Evolutionary conservation across 1,284 basidiomycete genomes (phyloP).

Genomic region (Stygiomarasmius scandens): DNA sequence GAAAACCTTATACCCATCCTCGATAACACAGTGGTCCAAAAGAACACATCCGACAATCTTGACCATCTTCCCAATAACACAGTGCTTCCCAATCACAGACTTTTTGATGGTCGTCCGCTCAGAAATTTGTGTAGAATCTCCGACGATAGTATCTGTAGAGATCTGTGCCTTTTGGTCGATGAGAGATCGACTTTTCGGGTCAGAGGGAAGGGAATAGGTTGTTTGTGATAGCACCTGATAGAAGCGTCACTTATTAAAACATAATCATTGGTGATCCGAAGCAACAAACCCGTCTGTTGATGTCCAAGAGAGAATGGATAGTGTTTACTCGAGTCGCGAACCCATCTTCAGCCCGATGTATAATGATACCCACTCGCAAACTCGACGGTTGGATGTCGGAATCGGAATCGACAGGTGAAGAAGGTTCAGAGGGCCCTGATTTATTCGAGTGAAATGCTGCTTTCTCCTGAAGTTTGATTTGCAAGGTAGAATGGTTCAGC

Average conservation of each 20-base stretch:
- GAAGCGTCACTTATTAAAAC: conserved; percentile 4
- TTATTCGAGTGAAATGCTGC: not conserved
- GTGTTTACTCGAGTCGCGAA: conserved; percentile 82
- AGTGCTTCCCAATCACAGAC: conserved; percentile 87
- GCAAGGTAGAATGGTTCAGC: conserved; percentile 61
- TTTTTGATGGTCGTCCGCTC: conserved; percentile 89
- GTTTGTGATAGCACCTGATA: conserved; percentile 54
- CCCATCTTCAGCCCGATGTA: conserved; percentile 56
- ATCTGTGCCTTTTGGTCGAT: conserved; percentile 85
- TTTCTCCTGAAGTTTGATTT: conserved; percentile 23
- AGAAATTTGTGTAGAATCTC: conserved; percentile 79
- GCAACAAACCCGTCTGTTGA: conserved; percentile 71
- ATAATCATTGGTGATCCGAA: conserved; percentile 8
- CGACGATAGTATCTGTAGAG: conserved; percentile 84
- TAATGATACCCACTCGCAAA: conserved; percentile 62
- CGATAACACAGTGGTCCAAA: conserved; percentile 88
- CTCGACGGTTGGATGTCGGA: conserved; percentile 40
- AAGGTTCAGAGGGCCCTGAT: conserved; percentile 26
- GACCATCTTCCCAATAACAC: conserved; percentile 84
- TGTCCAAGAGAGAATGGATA: conserved; percentile 80
- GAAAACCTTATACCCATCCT: conserved; percentile 67
- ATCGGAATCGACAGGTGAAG: conserved; percentile 51
- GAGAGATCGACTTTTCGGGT: conserved; percentile 61
- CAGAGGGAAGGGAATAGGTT: conserved; percentile 57
- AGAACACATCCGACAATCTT: conserved; percentile 88